Base-by-base conservation (phyloP, 441 rosid genomes). In the Pelargonium fulgidum region DNA sequence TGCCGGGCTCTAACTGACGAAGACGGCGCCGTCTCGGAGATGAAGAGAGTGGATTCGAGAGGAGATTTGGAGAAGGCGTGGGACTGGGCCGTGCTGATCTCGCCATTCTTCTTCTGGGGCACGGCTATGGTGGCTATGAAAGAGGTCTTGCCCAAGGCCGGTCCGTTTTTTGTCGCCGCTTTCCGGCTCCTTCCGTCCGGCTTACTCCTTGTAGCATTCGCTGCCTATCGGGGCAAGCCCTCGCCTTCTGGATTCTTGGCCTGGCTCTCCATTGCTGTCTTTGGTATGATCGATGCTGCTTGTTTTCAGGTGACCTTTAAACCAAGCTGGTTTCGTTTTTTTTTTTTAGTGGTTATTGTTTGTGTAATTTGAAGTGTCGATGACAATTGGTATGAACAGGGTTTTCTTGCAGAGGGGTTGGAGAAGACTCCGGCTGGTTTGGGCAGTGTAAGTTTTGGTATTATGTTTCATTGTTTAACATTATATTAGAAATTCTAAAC, bases 111-210 rank as follows among this genome's bases (percentile, higher is more conserved):
- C 87, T 93, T 89, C 62, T 83, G 97, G 98, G 97, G 98, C 13
- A 89, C 96, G 10, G 88, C 94, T 0, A 93, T 91, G 98, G 98
- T 90, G 75, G 97, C 98, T 8, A 93, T 91, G 98, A 93, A 93
- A 77, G 89, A 89, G 82, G 92, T 93, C n/a, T 84, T 90, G 77
- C 98, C 98, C 19, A 80, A 85, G 67, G 76, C 84, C 12, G 94
- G 96, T 14, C 88, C 96, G 65, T 89, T 93, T 78, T 93, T 88
- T 45, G 88, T 93, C 12, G 88, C 97, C 12, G 64, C 96, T 3
- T 93, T 93, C 72, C 87, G 97, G 26, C 84, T 93, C 71, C 83
- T 93, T 63, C 97, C 93, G 2, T 86, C 89, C 0, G 96, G 96
- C 16, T 79, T 89, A 59, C 68, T 93, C 45, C 79, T 91, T 39